phyloP scores from a whole-genome alignment of 140 eudicot genomes.

The Anethum foeniculum region DNA sequence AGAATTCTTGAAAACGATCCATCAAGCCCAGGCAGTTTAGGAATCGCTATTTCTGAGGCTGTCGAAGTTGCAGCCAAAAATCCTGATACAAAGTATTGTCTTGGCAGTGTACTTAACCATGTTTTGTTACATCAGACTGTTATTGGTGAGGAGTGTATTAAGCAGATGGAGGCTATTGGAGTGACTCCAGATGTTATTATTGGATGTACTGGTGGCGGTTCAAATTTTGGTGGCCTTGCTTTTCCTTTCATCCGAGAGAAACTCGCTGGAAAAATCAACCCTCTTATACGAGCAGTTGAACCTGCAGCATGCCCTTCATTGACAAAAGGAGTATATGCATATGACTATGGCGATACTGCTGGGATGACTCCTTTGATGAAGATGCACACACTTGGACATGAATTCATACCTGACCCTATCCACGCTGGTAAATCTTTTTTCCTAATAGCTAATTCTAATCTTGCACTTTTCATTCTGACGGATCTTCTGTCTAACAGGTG shows the following conservation, averaged over 20 bases:
- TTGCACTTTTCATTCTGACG: not conserved
- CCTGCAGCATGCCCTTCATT: conserved; percentile 95
- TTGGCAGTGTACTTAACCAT: conserved; percentile 95
- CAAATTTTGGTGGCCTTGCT: conserved; percentile 91
- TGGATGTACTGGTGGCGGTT: conserved; percentile 99
- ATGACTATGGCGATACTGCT: conserved; percentile 96
- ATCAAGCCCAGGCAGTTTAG: conserved; percentile 81
- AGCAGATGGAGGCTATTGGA: conserved; percentile 87
- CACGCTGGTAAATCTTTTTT: conserved; percentile 59
- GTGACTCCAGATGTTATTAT: conserved; percentile 92
- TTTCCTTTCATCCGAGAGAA: conserved; percentile 88
- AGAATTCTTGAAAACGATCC: conserved; percentile 71
- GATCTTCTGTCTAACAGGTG: conserved; percentile 42
- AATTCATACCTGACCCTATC: conserved; percentile 91
- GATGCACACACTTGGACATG: conserved; percentile 99
- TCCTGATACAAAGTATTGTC: conserved; percentile 73
- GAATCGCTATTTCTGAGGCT: conserved; percentile 95
- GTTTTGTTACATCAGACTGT: conserved; percentile 89
- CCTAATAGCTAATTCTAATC: not conserved
- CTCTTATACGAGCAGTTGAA: conserved; percentile 79
- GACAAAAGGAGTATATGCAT: conserved; percentile 75
- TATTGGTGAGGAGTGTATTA: conserved; percentile 92
- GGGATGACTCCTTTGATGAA: conserved; percentile 88
- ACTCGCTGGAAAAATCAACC: conserved; percentile 76
- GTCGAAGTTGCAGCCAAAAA: conserved; percentile 74